A percentile compares a stretch with the other conserved stretches of the same genome.
Conservation (phyloP, 768 basidiomycete species). For the Boletus barrowsii region DNA sequence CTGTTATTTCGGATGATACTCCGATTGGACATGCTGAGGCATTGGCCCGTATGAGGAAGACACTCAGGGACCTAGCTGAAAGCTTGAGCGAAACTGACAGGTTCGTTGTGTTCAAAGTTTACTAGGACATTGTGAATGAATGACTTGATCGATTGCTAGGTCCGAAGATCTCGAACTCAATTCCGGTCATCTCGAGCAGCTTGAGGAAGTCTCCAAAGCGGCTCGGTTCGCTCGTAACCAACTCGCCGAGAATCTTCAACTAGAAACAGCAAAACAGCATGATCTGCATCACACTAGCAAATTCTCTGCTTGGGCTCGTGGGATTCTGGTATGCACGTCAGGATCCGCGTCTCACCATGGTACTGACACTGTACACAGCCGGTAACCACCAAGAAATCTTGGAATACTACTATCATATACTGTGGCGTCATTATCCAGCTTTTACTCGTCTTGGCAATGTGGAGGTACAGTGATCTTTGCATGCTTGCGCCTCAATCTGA, state of each 20-base stretch:
- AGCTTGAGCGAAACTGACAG: slow-evolving; percentile 57
- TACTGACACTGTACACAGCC: slow-evolving; percentile 19
- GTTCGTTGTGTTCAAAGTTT: slow-evolving; percentile 32
- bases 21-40: slow-evolving; percentile 45
- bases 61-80: slow-evolving; percentile 54
- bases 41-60: slow-evolving; percentile 53
- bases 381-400: slow-evolving; percentile 12
- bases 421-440: slow-evolving; percentile 44
- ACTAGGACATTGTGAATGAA: slow-evolving; percentile 5
- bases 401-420: slow-evolving; percentile 33
- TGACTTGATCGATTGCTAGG: slow-evolving; percentile 26
- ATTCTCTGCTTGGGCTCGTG: slow-evolving; percentile 37
- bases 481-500: slow-evolving; percentile 5
- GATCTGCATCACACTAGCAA: slow-evolving; percentile 34
- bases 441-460: slow-evolving; percentile 49
- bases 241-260: slow-evolving; percentile 41
- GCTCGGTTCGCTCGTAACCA: slow-evolving; percentile 50
- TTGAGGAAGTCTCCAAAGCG: slow-evolving; percentile 51
- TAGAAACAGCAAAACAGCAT: slow-evolving; percentile 36
- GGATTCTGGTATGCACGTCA: slow-evolving; percentile 36
- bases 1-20: slow-evolving; percentile 21
- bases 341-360: not conserved
- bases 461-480: slow-evolving; percentile 44
- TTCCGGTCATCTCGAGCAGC: slow-evolving; percentile 43
- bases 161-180: slow-evolving; percentile 40